Evolutionary conservation across 306 rosid genomes (phyloP), one percentile per base, ranked within the genome.

Genomic region (Trifolium fragiferum): DNA sequence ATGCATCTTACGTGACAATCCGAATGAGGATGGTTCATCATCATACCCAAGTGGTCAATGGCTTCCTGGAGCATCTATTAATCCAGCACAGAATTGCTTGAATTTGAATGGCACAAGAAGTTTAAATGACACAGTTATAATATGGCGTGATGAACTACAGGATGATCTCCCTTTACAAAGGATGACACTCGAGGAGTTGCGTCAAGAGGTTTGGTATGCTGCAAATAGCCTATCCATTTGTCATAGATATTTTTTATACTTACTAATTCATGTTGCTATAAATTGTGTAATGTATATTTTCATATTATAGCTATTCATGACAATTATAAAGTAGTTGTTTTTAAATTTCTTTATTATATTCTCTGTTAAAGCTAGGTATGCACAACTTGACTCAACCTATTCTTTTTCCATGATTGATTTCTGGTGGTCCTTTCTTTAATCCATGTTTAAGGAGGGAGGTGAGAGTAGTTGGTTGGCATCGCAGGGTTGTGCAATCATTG

Each of bases 61-160:
- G 97, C 95, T 94, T 73, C 95, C 96, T 15, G 90, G 92, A 85
- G 98, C 96, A 10, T 85, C 66, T 30, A 54, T 90, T 62, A 94
- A 94, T 82, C 90, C 96, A 7, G 98, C 97, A 30, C 77, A 85
- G 53, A 88, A 86, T 84, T 94, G 99, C 80, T 86, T 92, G 66
- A 74, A 54, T 79, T 20, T 84, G 43, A 87, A 91, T 80, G 18
- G 21, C 33, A 85, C 80, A 70, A 87, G 96, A 75, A 83, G 84
- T 86, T 83, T 86, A 84, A 78, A 84, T 81, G 99, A 87, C 82
- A 81, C 83, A 3, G 77, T 75, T 72, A 55, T 94, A 81, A 40
- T 90, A 73, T 91, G 97, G 97, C 97, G 93, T 46, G 92, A 87
- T 35, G 99, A 94, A 85, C 89, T 80, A 57, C 71, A 82, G 6